These are phyloP conservation scores for Citrus mangshanensis DNA, from an alignment of 345 rosid species.

Conservation along the genomic window DNA sequence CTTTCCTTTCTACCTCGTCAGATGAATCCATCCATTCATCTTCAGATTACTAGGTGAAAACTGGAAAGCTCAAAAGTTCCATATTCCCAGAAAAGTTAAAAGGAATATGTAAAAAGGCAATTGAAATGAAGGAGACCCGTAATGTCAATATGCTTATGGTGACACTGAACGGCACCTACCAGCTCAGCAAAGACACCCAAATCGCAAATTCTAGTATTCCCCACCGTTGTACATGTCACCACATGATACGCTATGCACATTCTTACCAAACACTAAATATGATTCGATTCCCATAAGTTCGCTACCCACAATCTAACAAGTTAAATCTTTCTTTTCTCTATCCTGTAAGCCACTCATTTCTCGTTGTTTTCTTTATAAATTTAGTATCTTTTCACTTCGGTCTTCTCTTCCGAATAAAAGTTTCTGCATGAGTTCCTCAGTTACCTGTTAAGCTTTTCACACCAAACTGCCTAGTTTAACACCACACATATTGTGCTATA, in stretches of 20 bases:
- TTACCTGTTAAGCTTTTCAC: neutral
- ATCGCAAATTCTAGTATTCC: neutral
- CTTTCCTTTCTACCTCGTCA: neutral
- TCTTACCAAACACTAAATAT: neutral
- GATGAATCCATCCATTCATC: neutral
- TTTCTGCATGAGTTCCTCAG: neutral
- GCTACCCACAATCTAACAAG: neutral
- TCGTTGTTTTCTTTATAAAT: neutral
- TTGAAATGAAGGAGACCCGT: neutral
- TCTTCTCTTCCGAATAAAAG: neutral
- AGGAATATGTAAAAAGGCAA: neutral
- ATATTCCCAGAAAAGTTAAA: neutral
- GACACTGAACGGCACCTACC: neutral
- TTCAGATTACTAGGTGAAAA: neutral
- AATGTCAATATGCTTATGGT: neutral
- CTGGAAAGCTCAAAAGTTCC: neutral
- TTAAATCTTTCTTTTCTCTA: neutral
- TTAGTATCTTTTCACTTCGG: neutral
- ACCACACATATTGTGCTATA: neutral
- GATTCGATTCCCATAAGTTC: conserved; percentile 6
- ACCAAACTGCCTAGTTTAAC: neutral
- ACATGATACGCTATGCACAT: neutral
- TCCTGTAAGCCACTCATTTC: neutral
- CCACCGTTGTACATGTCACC: neutral
- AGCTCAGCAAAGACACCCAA: neutral